phyloP scores from a whole-genome alignment of 352 stramenopile genomes.

The Globisporangium emineosum region DNA sequence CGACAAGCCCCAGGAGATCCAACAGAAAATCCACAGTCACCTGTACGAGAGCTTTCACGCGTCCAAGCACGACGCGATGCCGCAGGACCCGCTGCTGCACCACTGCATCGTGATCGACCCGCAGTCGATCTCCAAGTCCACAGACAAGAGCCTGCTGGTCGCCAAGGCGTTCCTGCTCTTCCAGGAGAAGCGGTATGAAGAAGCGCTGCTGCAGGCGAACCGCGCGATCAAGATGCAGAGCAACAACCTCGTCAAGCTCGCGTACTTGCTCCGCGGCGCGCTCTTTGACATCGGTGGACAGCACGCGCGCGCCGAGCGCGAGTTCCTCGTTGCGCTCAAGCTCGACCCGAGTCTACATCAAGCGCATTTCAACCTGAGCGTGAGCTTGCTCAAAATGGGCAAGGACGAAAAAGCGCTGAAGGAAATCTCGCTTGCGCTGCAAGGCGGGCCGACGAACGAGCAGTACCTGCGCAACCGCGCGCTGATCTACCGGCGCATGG shows the following conservation, averaged over 20 bases:
- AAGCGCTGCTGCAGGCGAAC: conserved; percentile 53
- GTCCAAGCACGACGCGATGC: conserved; percentile 36
- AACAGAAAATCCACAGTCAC: conserved; percentile 54
- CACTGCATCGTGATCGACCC: conserved; percentile 66
- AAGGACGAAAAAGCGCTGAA: conserved; percentile 38
- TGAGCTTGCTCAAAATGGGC: conserved; percentile 44
- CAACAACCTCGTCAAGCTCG: conserved; percentile 64
- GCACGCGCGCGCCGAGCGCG: conserved; percentile 35
- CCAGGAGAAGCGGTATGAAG: conserved; percentile 52
- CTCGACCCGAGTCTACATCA: conserved; percentile 58
- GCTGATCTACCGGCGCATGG: conserved; percentile 56
- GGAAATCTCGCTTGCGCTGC: conserved; percentile 35
- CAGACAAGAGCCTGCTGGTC: conserved; percentile 38
- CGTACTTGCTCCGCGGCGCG: conserved; percentile 53
- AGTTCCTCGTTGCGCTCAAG: conserved; percentile 40
- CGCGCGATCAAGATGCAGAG: conserved; percentile 43
- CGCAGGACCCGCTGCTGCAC: conserved; percentile 61
- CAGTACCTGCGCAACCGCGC: conserved; percentile 54
- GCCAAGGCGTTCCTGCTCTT: conserved; percentile 58
- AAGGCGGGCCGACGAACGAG: conserved; percentile 34
- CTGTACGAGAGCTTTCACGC: conserved; percentile 50
- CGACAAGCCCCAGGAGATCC: conserved; percentile 61
- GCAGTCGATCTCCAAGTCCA: conserved; percentile 26
- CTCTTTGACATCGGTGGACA: conserved; percentile 51
- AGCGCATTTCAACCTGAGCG: conserved; percentile 61